Base-by-base conservation (phyloP, 495 filamentous ascomycete species). In the Penicillium argentinense region DNA sequence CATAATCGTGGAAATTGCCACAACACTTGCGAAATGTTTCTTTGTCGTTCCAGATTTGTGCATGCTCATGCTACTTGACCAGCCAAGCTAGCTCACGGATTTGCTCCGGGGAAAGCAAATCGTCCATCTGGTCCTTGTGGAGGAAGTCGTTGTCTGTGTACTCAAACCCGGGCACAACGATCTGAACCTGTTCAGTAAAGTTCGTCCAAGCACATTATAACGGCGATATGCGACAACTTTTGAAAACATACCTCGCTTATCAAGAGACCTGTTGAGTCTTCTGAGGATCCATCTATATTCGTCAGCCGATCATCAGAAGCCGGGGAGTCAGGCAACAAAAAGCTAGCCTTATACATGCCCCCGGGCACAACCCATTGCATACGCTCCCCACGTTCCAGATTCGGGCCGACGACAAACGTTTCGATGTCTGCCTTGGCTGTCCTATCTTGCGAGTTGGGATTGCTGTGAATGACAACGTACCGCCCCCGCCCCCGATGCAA, bases 341-440 rank as follows among this genome's bases (percentile, higher is more conserved):
- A 82, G 28, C 69, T 83, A 8, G 75, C 76, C 54, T 85, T 87
- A 58, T 72, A 87, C 51, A 77, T 77, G 12, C 80, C 81, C 2
- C 83, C 82, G 37, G 85, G 79, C 16, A 88, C 82, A 51, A 86
- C 71, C 83, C 84, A 86, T 63, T 85, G 82, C 58, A 82, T 30
- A 62, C 56, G 74, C 69, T 86, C 83, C 5, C 80, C 84, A 13
- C 57, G 61, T 6, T 51, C 68, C 4, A 83, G 63, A 51, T 82
- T 60, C 5, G 67, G 69, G 0, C 83, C 85, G 3, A 86, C 84
- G 0, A 81, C 57, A 51, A 84, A 87, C 1, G 68, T 79, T 64
- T 87, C 83, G 21, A 85, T 63, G 11, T 72, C 28, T 66, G 29
- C 18, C 60, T 64, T 19, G 58, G 11, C 64, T 39, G n/a, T n/a